Percentiles rank a stretch among this genome's conserved stretches.
These are phyloP conservation scores for Nicotiana undulata DNA, from an alignment of 257 asterid species.

Conservation along the genomic window DNA sequence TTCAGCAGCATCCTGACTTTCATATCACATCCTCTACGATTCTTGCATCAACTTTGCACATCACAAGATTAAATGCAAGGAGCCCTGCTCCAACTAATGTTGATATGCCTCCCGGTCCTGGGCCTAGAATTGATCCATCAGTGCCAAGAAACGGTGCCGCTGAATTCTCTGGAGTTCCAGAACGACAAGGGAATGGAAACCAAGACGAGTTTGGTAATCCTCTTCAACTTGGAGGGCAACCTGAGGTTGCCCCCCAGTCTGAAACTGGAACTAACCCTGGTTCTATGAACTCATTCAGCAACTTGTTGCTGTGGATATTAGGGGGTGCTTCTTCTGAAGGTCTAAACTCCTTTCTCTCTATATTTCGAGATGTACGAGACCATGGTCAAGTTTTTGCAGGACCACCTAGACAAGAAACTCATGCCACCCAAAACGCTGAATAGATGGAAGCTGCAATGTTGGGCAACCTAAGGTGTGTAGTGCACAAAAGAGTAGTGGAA, in stretches of 20 bases:
- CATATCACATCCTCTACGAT: conserved; percentile 89
- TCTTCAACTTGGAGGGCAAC: conserved; percentile 49
- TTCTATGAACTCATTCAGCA: conserved; percentile 77
- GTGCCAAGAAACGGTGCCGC: conserved; percentile 28
- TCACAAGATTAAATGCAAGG: conserved; percentile 79
- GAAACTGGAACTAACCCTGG: conserved; percentile 63
- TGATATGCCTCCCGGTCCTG: conserved; percentile 41
- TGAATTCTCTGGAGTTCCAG: conserved; percentile 40
- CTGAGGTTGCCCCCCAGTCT: conserved; percentile 48
- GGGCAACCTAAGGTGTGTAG: not conserved
- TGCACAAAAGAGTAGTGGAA: not conserved
- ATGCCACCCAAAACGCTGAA: conserved; percentile 34
- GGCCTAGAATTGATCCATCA: conserved; percentile 31
- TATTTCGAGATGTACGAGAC: conserved; percentile 79
- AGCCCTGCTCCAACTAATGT: conserved; percentile 42
- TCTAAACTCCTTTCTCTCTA: conserved; percentile 78
- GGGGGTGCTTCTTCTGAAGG: conserved; percentile 98
- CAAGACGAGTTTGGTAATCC: conserved; percentile 55
- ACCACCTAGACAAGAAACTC: conserved; percentile 52
- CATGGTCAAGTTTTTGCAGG: conserved; percentile 70
- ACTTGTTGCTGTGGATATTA: conserved; percentile 76
- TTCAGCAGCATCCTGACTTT: conserved; percentile 94
- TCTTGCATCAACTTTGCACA: conserved; percentile 89
- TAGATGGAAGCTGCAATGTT: conserved; percentile 8
- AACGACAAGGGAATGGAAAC: conserved; percentile 30